phyloP scores from a whole-genome alignment of 1,284 basidiomycete genomes.

The Kalmanozyma brasiliensis region DNA sequence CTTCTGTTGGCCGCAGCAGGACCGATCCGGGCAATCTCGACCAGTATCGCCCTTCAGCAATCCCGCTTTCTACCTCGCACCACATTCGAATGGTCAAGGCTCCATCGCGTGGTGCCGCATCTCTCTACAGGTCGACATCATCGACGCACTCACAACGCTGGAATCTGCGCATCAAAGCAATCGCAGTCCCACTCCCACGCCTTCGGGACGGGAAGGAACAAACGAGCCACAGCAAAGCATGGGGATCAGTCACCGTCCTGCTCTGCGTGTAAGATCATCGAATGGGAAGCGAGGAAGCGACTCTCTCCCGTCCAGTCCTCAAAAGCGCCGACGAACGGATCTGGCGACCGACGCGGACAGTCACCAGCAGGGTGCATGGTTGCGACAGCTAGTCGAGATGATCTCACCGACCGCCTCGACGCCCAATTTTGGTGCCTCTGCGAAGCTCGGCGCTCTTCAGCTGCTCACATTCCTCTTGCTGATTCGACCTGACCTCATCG shows the following conservation, averaged over 20 bases:
- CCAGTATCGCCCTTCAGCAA: slow-evolving; percentile 3
- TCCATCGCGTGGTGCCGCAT: slow-evolving; percentile 27
- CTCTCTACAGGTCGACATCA: slow-evolving; percentile 22
- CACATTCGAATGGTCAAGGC: slow-evolving; percentile 15
- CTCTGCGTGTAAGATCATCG: slow-evolving; percentile 3
- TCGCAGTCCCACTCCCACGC: background rate
- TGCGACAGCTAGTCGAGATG: slow-evolving; percentile 6
- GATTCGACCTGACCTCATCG: slow-evolving; percentile 12
- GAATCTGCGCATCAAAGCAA: background rate
- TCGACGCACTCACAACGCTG: slow-evolving; percentile 11
- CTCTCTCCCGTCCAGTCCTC: slow-evolving; percentile 10
- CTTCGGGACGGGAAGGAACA: background rate
- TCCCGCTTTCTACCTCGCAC: slow-evolving; percentile 19
- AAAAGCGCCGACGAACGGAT: slow-evolving; percentile 15
- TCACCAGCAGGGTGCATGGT: background rate
- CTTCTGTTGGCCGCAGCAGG: slow-evolving; percentile 12
- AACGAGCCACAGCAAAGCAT: slow-evolving; percentile 2
- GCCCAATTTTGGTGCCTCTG: background rate
- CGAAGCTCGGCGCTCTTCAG: slow-evolving; percentile 22
- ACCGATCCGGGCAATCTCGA: background rate
- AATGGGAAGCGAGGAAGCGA: slow-evolving; percentile 18
- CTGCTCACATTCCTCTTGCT: slow-evolving; percentile 23
- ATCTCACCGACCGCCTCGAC: slow-evolving; percentile 3
- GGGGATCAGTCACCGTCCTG: slow-evolving; percentile 1
- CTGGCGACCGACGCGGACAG: background rate